A percentile compares a stretch with the other conserved stretches of the same genome.
Evolutionary conservation across 1,284 basidiomycete species (phyloP).

Genomic region (Exsudoporus floridanus): DNA sequence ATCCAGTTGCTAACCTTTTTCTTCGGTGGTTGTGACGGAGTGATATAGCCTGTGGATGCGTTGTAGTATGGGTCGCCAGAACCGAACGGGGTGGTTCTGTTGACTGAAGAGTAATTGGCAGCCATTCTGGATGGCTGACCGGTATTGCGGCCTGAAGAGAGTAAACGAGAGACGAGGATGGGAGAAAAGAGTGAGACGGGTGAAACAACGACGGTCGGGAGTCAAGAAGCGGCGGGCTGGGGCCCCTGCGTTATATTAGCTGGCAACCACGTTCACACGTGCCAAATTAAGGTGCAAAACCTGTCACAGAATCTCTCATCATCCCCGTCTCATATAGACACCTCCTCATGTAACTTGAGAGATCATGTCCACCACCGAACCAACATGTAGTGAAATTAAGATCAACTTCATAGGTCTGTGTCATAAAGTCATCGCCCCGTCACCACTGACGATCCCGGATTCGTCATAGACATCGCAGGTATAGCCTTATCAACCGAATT

Average conservation of each 20-base stretch:
- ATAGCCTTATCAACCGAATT: constrained; percentile 8
- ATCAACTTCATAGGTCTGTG: constrained; percentile 41
- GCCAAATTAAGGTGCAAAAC: not conserved
- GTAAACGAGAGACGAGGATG: constrained; percentile 31
- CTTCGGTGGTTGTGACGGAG: constrained; percentile 42
- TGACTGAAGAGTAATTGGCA: constrained; percentile 50
- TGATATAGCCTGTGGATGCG: constrained; percentile 64
- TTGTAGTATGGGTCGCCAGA: constrained; percentile 65
- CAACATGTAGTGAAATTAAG: constrained; percentile 5
- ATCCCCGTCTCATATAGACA: no score
- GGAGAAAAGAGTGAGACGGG: constrained; percentile 7
- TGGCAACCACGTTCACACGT: constrained; percentile 23
- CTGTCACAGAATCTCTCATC: not conserved
- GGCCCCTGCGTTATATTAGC: not conserved
- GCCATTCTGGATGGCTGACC: constrained; percentile 26
- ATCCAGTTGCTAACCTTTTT: constrained; percentile 49
- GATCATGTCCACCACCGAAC: not conserved
- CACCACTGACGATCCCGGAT: not conserved
- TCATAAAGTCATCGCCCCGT: not conserved
- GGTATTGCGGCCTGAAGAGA: constrained; percentile 5
- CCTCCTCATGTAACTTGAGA: no score
- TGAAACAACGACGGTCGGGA: not conserved
- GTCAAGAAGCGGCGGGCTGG: not conserved
- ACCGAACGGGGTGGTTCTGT: constrained; percentile 44
- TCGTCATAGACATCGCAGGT: constrained; percentile 47